Conservation (phyloP, 768 basidiomycete genomes). For the Cystofilobasidium macerans region DNA sequence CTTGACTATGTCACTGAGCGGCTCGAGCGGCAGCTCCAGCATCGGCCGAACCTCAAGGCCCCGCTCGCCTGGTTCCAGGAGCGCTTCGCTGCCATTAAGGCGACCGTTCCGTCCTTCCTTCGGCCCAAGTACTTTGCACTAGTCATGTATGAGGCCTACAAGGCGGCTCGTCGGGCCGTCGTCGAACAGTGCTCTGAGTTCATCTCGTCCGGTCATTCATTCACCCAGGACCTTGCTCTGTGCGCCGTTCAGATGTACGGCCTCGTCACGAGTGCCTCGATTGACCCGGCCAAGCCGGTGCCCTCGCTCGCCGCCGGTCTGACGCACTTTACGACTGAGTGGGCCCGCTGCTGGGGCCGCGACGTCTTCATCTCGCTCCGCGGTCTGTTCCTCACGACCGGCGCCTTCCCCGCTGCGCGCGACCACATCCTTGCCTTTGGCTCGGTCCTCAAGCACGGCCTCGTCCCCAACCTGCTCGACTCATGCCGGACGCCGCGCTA, state of each 20-base stretch:
- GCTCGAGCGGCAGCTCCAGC: constrained; percentile 47
- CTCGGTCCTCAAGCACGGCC: constrained; percentile 38
- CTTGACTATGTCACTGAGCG: constrained; percentile 72
- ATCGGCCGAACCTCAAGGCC: constrained; percentile 56
- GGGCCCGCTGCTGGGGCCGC: constrained; percentile 96
- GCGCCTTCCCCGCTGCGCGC: constrained; percentile 61
- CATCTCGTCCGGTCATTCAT: constrained; percentile 66
- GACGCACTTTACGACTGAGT: constrained; percentile 82
- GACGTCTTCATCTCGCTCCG: constrained; percentile 74
- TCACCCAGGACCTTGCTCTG: constrained; percentile 81
- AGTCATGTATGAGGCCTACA: constrained; percentile 80
- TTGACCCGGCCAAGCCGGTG: constrained; percentile 52
- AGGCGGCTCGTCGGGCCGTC: constrained; percentile 68
- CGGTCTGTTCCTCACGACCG: constrained; percentile 86
- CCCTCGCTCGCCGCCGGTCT: constrained; percentile 88
- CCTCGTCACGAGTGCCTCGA: constrained; percentile 74
- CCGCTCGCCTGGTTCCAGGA: constrained; percentile 76
- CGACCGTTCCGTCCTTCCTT: constrained; percentile 66
- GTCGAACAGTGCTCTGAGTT: constrained; percentile 85
- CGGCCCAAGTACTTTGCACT: constrained; percentile 95
- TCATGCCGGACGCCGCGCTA: constrained; percentile 74
- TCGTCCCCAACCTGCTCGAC: constrained; percentile 92
- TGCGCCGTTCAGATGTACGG: constrained; percentile 69
- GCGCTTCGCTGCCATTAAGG: constrained; percentile 71
- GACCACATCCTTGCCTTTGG: constrained; percentile 66